phyloP scores from a whole-genome alignment of 331 rosid species.

The Dryas integrifolia region DNA sequence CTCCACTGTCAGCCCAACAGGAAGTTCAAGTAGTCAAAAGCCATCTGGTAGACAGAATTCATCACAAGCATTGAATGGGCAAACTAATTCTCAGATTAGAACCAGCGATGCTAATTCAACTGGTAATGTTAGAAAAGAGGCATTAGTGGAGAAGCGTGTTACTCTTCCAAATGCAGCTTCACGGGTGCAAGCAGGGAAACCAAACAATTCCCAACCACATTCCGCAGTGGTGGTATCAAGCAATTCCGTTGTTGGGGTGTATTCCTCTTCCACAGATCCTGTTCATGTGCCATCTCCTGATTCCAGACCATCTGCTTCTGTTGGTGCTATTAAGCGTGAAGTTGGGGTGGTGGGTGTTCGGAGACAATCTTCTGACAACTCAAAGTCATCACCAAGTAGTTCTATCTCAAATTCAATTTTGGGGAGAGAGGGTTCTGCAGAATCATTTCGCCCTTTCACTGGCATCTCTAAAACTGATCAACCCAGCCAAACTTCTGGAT shows the following conservation, averaged over 20 bases:
- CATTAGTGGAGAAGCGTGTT: conserved; percentile 51
- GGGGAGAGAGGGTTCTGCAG: conserved; percentile 59
- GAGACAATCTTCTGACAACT: conserved; percentile 54
- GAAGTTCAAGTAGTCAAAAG: conserved; percentile 48
- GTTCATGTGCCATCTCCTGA: conserved; percentile 97
- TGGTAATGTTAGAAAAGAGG: conserved; percentile 38
- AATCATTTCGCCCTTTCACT: conserved; percentile 53
- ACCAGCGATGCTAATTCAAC: conserved; percentile 39
- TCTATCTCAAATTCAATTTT: conserved; percentile 45
- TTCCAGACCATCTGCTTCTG: conserved; percentile 76
- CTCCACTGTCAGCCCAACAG: conserved; percentile 45
- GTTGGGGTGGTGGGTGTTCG: conserved; percentile 89
- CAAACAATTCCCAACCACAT: conserved; percentile 40
- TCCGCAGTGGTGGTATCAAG: conserved; percentile 45
- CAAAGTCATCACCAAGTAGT: conserved; percentile 52
- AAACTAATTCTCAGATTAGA: conserved; percentile 49
- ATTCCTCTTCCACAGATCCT: conserved; percentile 95
- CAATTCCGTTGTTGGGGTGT: conserved; percentile 75
- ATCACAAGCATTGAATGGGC: conserved; percentile 43
- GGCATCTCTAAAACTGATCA: conserved; percentile 57
- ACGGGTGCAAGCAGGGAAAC: conserved; percentile 45
- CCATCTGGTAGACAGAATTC: conserved; percentile 44
- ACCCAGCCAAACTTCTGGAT: conserved; percentile 49
- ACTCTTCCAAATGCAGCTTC: conserved; percentile 34
- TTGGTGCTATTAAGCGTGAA: conserved; percentile 93